phyloP scores from a whole-genome alignment of 2,329 filamentous ascomycete genomes.

The Calycina herbarum region DNA sequence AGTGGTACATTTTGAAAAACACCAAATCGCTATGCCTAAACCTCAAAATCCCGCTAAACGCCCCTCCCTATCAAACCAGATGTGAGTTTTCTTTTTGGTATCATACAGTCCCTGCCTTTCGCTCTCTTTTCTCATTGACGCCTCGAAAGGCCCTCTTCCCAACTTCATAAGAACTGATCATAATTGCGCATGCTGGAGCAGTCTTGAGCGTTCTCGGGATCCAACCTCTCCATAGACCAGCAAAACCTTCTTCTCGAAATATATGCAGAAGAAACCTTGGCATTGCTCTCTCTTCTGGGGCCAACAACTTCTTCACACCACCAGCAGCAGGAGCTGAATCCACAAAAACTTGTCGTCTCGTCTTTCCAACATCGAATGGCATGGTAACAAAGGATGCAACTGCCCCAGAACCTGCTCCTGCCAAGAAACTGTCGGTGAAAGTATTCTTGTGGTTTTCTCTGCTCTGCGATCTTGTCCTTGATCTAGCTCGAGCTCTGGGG shows the following conservation, averaged over 20 bases:
- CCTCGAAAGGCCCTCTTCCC: constrained; percentile 84
- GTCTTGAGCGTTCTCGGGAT: constrained; percentile 90
- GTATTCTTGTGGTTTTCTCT: constrained; percentile 73
- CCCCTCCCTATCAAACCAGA: neutral
- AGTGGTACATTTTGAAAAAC: constrained; percentile 13
- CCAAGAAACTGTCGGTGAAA: constrained; percentile 84
- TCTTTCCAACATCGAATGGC: constrained; percentile 97
- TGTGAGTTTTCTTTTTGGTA: constrained; percentile 15
- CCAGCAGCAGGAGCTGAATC: constrained; percentile 46
- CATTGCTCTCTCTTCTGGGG: constrained; percentile 78
- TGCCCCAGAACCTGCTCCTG: constrained; percentile 80
- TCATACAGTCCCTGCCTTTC: constrained; percentile 27
- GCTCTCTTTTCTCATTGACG: constrained; percentile 60
- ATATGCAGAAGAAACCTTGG: constrained; percentile 86
- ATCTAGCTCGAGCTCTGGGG: constrained; percentile 45
- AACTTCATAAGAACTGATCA: constrained; percentile 98
- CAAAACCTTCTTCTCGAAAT: constrained; percentile 76
- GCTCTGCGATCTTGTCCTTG: constrained; percentile 54
- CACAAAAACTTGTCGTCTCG: constrained; percentile 80
- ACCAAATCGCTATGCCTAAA: constrained; percentile 30
- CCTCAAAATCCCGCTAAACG: constrained; percentile 8
- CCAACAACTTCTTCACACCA: constrained; percentile 40
- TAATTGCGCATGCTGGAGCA: constrained; percentile 94
- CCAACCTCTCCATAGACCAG: constrained; percentile 89
- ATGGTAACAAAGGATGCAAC: constrained; percentile 87